These are phyloP conservation scores for Aspergillus latus DNA, from an alignment of 2,329 filamentous ascomycete genomes.

Conservation along the genomic window DNA sequence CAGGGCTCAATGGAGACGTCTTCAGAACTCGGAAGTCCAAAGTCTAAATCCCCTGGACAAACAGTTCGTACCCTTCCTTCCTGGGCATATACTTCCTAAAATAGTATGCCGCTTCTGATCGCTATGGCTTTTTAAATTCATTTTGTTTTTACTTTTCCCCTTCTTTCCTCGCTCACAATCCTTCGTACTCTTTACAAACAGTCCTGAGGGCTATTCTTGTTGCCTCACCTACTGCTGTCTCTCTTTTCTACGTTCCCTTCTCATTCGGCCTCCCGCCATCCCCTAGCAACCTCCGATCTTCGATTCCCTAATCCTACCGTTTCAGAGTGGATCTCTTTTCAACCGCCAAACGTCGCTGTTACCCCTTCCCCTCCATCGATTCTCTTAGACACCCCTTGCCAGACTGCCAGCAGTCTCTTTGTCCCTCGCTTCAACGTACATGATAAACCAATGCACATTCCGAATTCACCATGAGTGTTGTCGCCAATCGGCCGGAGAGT, in stretches of 20 bases:
- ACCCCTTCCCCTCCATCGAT: slow-evolving; percentile 12
- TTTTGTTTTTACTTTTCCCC: slow-evolving; percentile 12
- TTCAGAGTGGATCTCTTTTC: background rate
- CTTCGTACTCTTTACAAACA: slow-evolving; percentile 6
- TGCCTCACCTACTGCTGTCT: slow-evolving; percentile 1
- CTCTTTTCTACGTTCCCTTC: background rate
- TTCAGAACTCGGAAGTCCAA: background rate
- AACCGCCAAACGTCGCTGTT: slow-evolving; percentile 13
- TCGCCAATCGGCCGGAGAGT: slow-evolving; percentile 40
- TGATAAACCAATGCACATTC: slow-evolving; percentile 18
- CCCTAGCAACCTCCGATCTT: background rate
- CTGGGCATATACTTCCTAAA: slow-evolving; percentile 16
- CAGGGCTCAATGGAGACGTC: too few species aligned
- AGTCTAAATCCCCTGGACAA: slow-evolving; percentile 6
- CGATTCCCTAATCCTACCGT: background rate
- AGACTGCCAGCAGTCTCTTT: slow-evolving; percentile 8
- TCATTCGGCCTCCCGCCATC: background rate
- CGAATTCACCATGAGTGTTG: slow-evolving; percentile 39
- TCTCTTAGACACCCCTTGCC: slow-evolving; percentile 15
- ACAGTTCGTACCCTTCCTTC: slow-evolving; percentile 2
- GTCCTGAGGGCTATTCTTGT: background rate
- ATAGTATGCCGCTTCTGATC: slow-evolving; percentile 17
- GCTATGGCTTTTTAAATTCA: slow-evolving; percentile 10
- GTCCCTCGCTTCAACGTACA: slow-evolving; percentile 10
- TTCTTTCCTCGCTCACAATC: slow-evolving; percentile 2